Base-by-base conservation (phyloP, 2,329 filamentous ascomycete genomes). In the Clarireedia hainanense region DNA sequence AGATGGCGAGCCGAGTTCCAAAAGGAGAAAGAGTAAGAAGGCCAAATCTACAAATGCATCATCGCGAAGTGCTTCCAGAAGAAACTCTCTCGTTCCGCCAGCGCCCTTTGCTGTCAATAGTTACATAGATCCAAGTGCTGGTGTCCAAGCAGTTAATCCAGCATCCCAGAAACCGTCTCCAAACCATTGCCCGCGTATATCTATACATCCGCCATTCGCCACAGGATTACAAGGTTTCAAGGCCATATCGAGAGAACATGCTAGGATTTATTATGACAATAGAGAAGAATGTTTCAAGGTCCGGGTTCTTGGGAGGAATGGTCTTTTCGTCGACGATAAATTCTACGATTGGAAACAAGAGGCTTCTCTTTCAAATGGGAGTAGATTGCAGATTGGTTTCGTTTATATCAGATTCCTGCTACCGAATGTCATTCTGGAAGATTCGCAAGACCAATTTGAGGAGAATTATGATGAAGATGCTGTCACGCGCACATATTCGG, bases 181-280 rank as follows among this genome's bases (percentile, higher is more conserved):
- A 0, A 71, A 79, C 58, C 77, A 83, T 56, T 80, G 83, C 55
- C 83, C 85, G 3, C 78, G 88, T 57, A 77, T 91, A 49, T 81
- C 82, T 36, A 88, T 91, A 46, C 88, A 91, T 68, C 88, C 87
- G 3, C 83, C 82, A 0, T 79, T 80, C 2, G 79, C 79, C 5
- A 75, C 80, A 49, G 81, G 82, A 58, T 79, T 81, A 2, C 75
- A 70, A 58, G 81, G 80, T 60, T 88, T 87, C 50, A 88, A 86
- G 66, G 80, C 80, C 50, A 91, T 91, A 54, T 91, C 88, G 3
- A 77, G 87, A 58, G 75, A 86, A 63, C 88, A 92, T 68, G 74
- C 89, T 49, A 85, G 83, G 64, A 89, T 92, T 62, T 75, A 80
- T 47, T 91, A 85, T 71, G 86, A 88, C 64, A 75, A 80, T 59